A percentile compares a stretch with the other conserved stretches of the same genome.
Evolutionary conservation across 1,139 yeast genomes (phyloP).

Genomic region (Yamadazyma sp.): DNA sequence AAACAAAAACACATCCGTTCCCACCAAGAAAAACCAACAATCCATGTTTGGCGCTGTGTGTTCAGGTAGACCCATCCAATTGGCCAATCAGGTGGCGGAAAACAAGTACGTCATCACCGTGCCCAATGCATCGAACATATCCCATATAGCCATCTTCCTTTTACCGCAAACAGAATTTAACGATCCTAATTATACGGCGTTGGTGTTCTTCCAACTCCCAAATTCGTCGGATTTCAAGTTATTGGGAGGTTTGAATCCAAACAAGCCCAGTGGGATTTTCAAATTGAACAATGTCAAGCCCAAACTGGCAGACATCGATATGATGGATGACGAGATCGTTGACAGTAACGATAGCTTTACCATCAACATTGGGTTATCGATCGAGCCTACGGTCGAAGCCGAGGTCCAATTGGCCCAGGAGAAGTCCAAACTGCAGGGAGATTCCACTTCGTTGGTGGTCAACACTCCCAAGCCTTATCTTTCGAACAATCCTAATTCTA

Average conservation of each 20-base stretch:
- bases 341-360: conserved; percentile 29
- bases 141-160: conserved; percentile 74
- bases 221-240: conserved; percentile 65
- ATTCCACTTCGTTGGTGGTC: conserved; percentile 21
- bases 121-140: conserved; percentile 61
- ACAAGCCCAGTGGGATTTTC: conserved; percentile 90
- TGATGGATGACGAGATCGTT: conserved; percentile 32
- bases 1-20: too few relatives aligned
- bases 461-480: conserved; percentile 14
- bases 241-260: conserved; percentile 71
- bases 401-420: conserved; percentile 32
- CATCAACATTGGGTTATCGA: conserved; percentile 80
- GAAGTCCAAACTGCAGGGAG: conserved; percentile 24
- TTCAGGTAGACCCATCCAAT: conserved; percentile 55
- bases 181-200: conserved; percentile 73
- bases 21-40: too few relatives aligned
- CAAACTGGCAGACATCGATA: conserved; percentile 23
- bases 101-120: conserved; percentile 63
- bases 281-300: conserved; percentile 54
- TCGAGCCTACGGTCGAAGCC: conserved; percentile 72
- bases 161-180: conserved; percentile 65
- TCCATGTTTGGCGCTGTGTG: conserved; percentile 62
- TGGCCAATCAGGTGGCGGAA: conserved; percentile 62
- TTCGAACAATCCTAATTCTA: conserved; percentile 20
- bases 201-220: conserved; percentile 87